Base-by-base conservation (phyloP, 768 basidiomycete genomes). In the Boletus pseudopeckii region DNA sequence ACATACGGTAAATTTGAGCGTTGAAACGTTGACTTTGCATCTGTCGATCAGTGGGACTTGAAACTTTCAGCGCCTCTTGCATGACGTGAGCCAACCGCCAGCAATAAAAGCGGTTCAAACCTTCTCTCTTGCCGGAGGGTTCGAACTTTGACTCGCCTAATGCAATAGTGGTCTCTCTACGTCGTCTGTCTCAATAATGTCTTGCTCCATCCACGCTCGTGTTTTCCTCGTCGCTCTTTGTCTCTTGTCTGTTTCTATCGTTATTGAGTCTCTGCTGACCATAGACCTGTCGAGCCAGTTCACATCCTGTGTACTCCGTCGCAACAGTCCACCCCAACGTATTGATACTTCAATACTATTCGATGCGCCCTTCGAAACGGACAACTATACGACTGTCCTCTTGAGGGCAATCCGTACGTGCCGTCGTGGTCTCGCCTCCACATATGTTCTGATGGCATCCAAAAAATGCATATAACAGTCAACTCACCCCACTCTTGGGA, bases 401-500 rank as follows among this genome's bases (percentile, higher is more conserved):
- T 41, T 59, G 39, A 63, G 53, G 26, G 48, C 39, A 11, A 59
- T 62, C 37, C 50, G 57, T 63, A 17, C 43, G 62, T 62, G 34
- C 43, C n/a, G 4, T 28, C 18, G 5, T 28, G 1, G 14, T 24
- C 13, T 7, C 28, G 48, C 8, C 14, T 10, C n/a, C 14, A n/a
- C n/a, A n/a, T n/a, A 5, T 13, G 28, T 37, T 9, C 28, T 52
- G 36, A 60, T 3, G 22, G 22, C 34, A 41, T 24, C 18, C 1
- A n/a, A 1, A 14, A 4, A 32, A 20, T 4, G 28, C 18, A 3
- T 13, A n/a, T 20, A 15, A 22, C 20, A 64, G 62, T 63, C 28
- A 41, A 64, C 18, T 61, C 56, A 13, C 56, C 62, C 28, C 61
- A 57, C 20, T 51, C 55, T 38, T 56, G 47, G 45, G 61, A 64